Percentiles rank a stretch among this genome's conserved stretches.
phyloP scores from a whole-genome alignment of 176 grass and related monocot genomes.

The Saccharum spontaneum region DNA sequence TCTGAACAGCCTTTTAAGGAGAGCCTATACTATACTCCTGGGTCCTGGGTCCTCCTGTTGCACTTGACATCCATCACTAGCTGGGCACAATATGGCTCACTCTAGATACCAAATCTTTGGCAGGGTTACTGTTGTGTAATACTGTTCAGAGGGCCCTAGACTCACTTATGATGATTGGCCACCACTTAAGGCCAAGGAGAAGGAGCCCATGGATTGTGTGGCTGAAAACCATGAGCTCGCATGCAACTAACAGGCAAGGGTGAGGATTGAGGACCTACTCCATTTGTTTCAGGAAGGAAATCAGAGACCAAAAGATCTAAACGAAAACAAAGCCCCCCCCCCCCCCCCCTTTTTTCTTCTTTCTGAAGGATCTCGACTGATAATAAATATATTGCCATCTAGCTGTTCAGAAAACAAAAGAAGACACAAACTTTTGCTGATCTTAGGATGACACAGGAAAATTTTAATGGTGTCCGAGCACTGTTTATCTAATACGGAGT shows the following conservation, averaged over 20 bases:
- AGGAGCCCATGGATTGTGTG: conserved; percentile 46
- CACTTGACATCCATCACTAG: conserved; percentile 39
- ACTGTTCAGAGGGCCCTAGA: conserved; percentile 37
- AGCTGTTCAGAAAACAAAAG: conserved; percentile 16
- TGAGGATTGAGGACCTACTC: conserved; percentile 22
- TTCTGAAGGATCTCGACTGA: not conserved
- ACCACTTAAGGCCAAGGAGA: conserved; percentile 39
- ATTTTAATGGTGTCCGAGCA: conserved; percentile 3
- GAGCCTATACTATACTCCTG: conserved; percentile 29
- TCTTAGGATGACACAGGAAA: conserved; percentile 4
- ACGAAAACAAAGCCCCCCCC: conserved; percentile 20
- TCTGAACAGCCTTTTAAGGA: conserved; percentile 40
- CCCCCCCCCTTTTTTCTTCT: not conserved
- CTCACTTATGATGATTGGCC: conserved; percentile 41
- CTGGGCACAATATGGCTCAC: conserved; percentile 25
- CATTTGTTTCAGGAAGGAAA: conserved; percentile 28
- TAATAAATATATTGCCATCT: conserved; percentile 12
- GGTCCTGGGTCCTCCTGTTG: conserved; percentile 46
- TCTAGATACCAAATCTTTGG: conserved; percentile 49
- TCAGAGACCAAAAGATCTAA: conserved; percentile 2
- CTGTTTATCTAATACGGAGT: not conserved
- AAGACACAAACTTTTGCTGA: not conserved
- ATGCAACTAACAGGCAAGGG: conserved; percentile 10
- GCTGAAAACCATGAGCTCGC: conserved; percentile 43
- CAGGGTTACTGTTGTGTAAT: conserved; percentile 39